Evolutionary conservation across 2,329 filamentous ascomycete genomes (phyloP), one percentile per base, ranked within the genome.

Genomic region (Colletotrichum caudatum): DNA sequence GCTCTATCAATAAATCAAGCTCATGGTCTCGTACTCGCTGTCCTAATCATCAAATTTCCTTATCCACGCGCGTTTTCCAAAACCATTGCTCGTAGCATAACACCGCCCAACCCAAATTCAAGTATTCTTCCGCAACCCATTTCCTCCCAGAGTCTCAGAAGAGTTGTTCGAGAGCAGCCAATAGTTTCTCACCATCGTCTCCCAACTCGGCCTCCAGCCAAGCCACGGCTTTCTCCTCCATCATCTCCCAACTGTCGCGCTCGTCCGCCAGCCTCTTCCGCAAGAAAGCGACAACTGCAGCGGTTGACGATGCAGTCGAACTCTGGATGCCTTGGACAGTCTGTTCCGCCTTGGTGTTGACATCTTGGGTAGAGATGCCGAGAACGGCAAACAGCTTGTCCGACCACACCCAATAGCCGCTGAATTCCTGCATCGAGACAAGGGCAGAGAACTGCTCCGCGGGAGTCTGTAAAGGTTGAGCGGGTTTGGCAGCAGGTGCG

Each of bases 221-320:
- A 0, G 58, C 76, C 75, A 80, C 82, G 0, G 88, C 90, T 82
- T 92, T 92, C 12, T 87, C 85, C 20, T 86, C 88, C 50, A 92
- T 80, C 82, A 93, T 82, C 73, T 91, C 90, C 90, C 90, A 93
- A 8, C 84, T 83, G 2, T 89, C 90, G 76, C 82, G 80, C 62
- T 88, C 82, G 0, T 73, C 79, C 0, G 46, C 74, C 69, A 88
- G 75, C 66, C 81, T 84, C 51, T 63, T 77, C 75, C 88, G 84
- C 72, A 93, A 77, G 70, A 81, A 88, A 1, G 78, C 81, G 9
- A 91, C 66, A 1, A 84, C 86, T 37, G 87, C 64, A 3, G 77
- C 75, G 8, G 82, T 84, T 3, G 79, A 76, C 23, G 80, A 69
- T 1, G 69, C 70, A 26, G 74, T 71, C 33, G n/a, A 9, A 12